Conservation (phyloP, 1,284 basidiomycete species). For the Earliella scabrosa region DNA sequence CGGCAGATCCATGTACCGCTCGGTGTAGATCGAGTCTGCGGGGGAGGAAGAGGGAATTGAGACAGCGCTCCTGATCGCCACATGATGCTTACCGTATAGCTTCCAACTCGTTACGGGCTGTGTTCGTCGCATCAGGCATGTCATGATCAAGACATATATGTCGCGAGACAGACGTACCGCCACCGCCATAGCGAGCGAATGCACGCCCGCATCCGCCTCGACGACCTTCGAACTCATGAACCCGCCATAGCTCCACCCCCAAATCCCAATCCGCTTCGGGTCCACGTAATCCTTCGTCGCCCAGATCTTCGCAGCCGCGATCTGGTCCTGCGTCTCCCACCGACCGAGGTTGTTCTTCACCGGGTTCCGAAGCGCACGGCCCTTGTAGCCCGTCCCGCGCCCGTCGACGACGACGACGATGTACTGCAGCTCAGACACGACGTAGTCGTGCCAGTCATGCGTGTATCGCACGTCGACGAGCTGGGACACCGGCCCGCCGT, state of each 20-base stretch:
- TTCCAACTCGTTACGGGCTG: constrained; percentile 88
- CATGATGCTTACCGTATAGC: constrained; percentile 68
- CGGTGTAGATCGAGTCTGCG: constrained; percentile 88
- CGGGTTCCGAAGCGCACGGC: constrained; percentile 79
- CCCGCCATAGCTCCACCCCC: constrained; percentile 97
- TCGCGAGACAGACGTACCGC: constrained; percentile 52
- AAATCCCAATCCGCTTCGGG: constrained; percentile 85
- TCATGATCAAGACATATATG: neutral
- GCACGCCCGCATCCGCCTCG: constrained; percentile 86
- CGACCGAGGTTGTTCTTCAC: constrained; percentile 87
- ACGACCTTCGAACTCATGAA: constrained; percentile 92
- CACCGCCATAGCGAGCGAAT: constrained; percentile 88
- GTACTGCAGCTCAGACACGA: constrained; percentile 84
- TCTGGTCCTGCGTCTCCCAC: constrained; percentile 87
- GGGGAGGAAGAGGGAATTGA: neutral
- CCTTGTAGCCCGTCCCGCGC: constrained; percentile 93
- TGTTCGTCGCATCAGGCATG: too few species aligned
- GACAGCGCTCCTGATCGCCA: too few species aligned
- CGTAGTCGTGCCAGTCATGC: constrained; percentile 87
- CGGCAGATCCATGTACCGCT: constrained; percentile 95
- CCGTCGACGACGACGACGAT: constrained; percentile 90
- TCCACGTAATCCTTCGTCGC: constrained; percentile 81
- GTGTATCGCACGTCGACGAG: constrained; percentile 68
- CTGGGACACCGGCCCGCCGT: constrained; percentile 88
- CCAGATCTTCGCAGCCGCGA: constrained; percentile 83